Base-by-base conservation (phyloP, 2,329 filamentous ascomycete species). In the Bipolaris bicolor region DNA sequence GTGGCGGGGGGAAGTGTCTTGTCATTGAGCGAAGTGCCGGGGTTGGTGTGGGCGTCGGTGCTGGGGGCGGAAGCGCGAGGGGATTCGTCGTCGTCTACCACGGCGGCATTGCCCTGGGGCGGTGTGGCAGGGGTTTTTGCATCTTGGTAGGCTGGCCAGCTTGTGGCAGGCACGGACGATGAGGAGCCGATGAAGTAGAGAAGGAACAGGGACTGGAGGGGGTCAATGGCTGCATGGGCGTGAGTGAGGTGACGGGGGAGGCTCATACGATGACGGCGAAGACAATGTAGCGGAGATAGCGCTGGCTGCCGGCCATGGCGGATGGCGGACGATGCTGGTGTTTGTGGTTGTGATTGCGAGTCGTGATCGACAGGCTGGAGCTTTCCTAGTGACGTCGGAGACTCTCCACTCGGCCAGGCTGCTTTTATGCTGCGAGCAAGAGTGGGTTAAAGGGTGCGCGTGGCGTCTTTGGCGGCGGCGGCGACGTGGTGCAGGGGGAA, bases 131-230 rank as follows among this genome's bases (percentile, higher is more conserved):
- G 39, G 49, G 64, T 56, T 7, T 60, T 58, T 29, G n/a, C 61
- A 55, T 60, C 66, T n/a, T 65, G 62, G 60, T 69, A 71, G 31
- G 52, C 52, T n/a, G 73, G 69, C 73, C 73, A 76, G 58, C 56
- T 66, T 2, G 71, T 63, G 7, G 77, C 66, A 63, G 76, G 73
- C 46, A 78, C 77, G 24, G 77, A 76, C 31, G 82, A 86, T 61
- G 82, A 89, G 46, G 82, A 85, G 62, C 91, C 90, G 72, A 96
- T 86, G 79, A 94, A 92, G 80, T 94, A 95, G 76, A 97, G 84
- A 61, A 96, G 82, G 62, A 87, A 82, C 62, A 96, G 78, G 55
- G 86, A 80, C 83, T 86, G 65, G 7, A 33, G 18, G 39, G 18
- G 37, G 60, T 69, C 49, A 68, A 46, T 59, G 49, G 29, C 41